Base-by-base conservation (phyloP, 2,329 filamentous ascomycete genomes). In the Fusarium sp. region DNA sequence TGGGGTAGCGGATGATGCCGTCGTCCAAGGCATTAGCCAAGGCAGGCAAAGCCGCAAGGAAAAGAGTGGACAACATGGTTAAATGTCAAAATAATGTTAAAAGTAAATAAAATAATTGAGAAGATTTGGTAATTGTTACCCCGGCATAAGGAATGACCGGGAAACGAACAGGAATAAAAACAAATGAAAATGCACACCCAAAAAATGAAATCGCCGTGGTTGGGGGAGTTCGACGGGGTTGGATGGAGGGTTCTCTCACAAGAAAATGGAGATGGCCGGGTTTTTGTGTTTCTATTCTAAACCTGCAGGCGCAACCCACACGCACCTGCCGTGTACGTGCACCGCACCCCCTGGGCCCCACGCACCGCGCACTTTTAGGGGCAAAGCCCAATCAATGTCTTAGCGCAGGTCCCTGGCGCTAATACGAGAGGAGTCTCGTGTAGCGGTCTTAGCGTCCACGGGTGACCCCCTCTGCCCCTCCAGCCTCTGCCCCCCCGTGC, bases 31-130 rank as follows among this genome's bases (percentile, higher is more conserved):
- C 29, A 14, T 70, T 63, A 20, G 73, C 75, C 31, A 73, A 58
- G 18, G 76, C 72, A 53, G 76, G 77, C 71, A 77, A 60, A 14
- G 71, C 71, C 62, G 74, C 71, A 40, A 78, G 69, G 6, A 77
- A 72, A 62, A 78, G 65, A 74, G 75, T 44, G 69, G 73, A 75
- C 64, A 77, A 66, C 77, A 79, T 79, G 51, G 13, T 53, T 51
- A 33, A 67, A 51, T 69, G 53, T 34, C 29, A 46, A 46, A 46
- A 58, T 50, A n/a, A 16, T 50, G n/a, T 40, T 5, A n/a, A 23
- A 40, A 18, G 29, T 49, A 25, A 14, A 16, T 3, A 25, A 44
- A 46, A 38, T 29, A 18, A 34, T 34, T 34, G 34, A 25, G 44
- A 46, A 62, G 65, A 55, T n/a, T 33, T 61, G 27, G 38, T 58